phyloP scores from a whole-genome alignment of 768 basidiomycete genomes.

The Hortiboletus campestris region DNA sequence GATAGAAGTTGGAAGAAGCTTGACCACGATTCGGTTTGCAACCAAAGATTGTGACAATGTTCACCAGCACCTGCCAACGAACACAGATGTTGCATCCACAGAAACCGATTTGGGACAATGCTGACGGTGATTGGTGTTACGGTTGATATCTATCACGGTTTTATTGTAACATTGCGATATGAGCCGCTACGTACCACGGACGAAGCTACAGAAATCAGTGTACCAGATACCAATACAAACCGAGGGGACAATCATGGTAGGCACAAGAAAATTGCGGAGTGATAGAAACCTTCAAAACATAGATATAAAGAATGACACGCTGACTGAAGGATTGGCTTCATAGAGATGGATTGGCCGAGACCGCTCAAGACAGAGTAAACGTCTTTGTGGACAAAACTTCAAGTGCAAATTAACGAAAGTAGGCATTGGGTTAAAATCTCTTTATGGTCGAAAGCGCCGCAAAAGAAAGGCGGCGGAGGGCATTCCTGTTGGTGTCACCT shows the following conservation, averaged over 20 bases:
- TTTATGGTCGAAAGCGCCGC: constrained; percentile 33
- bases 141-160: background rate
- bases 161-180: background rate
- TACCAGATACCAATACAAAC: constrained; percentile 14
- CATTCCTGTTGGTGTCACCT: constrained; percentile 15
- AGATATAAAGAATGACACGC: constrained; percentile 6
- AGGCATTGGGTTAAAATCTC: constrained; percentile 8
- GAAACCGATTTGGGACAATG: constrained; percentile 1
- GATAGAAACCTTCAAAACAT: constrained; percentile 1
- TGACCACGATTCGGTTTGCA: constrained; percentile 21
- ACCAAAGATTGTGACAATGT: background rate
- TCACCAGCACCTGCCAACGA: background rate
- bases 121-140: background rate
- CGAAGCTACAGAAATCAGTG: background rate
- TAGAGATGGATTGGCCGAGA: background rate
- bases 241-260: constrained; percentile 5
- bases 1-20: constrained; percentile 3
- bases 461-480: constrained; percentile 31
- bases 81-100: background rate
- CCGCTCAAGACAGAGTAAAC: constrained; percentile 8
- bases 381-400: background rate
- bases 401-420: background rate
- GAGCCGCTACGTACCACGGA: background rate
- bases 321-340: background rate
- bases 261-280: background rate